A percentile compares a stretch with the other conserved stretches of the same genome.
These are phyloP conservation scores for Coniochaeta prunicola DNA, from an alignment of 2,329 filamentous ascomycete genomes.

Conservation along the genomic window DNA sequence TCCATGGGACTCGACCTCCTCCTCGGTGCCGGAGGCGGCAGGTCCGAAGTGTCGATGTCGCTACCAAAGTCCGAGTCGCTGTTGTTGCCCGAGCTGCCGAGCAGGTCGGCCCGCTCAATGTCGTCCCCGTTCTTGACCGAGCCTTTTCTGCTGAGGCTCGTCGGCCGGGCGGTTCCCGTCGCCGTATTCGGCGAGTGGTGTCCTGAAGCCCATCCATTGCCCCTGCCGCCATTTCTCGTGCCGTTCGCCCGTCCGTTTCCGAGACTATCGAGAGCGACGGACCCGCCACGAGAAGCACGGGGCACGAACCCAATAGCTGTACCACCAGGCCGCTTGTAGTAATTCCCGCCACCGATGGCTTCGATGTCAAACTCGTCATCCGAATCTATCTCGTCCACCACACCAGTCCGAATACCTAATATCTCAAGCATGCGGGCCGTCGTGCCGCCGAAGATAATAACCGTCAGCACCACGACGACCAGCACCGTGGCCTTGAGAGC, in stretches of 20 bases:
- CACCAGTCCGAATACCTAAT: slow-evolving; percentile 88
- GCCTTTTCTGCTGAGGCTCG: slow-evolving; percentile 46
- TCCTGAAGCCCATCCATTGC: slow-evolving; percentile 44
- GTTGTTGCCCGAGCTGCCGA: slow-evolving; percentile 33
- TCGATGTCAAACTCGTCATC: slow-evolving; percentile 99
- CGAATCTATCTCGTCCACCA: slow-evolving; percentile 93
- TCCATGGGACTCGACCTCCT: slow-evolving; percentile 31
- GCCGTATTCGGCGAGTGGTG: slow-evolving; percentile 39
- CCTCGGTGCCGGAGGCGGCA: slow-evolving; percentile 51
- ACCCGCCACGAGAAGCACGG: slow-evolving; percentile 50
- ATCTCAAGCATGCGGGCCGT: slow-evolving; percentile 98
- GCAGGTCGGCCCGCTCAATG: slow-evolving; percentile 48
- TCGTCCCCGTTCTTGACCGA: slow-evolving; percentile 36
- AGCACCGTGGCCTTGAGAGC: slow-evolving; percentile 91
- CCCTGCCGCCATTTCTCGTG: slow-evolving; percentile 8
- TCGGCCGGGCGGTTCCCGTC: slow-evolving; percentile 24
- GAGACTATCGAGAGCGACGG: slow-evolving; percentile 48
- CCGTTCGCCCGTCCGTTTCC: slow-evolving; percentile 18
- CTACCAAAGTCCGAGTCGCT: slow-evolving; percentile 54
- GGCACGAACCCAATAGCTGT: slow-evolving; percentile 72
- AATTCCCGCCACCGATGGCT: slow-evolving; percentile 60
- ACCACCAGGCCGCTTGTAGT: slow-evolving; percentile 67
- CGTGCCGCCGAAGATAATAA: slow-evolving; percentile 97
- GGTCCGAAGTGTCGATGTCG: slow-evolving; percentile 60
- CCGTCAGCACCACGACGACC: slow-evolving; percentile 92